Percentiles rank a stretch among this genome's conserved stretches.
Evolutionary conservation across 495 filamentous ascomycete species (phyloP).

Genomic region (Astrothelium macrocarpum): DNA sequence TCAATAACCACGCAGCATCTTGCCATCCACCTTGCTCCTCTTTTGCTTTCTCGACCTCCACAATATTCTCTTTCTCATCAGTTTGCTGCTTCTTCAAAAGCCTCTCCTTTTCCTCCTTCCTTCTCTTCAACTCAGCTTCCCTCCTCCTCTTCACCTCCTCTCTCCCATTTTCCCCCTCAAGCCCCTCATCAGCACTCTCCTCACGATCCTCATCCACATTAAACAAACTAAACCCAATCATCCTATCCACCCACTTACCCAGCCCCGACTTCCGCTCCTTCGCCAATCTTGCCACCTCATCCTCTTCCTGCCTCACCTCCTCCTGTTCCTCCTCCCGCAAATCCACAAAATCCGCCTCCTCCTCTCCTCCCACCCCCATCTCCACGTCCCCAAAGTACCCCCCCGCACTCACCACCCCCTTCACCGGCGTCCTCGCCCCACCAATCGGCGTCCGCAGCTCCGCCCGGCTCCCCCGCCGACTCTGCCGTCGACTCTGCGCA

Average conservation of each 20-base stretch:
- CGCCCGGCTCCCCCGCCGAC: constrained; percentile 23
- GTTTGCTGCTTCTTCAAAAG: constrained; percentile 9
- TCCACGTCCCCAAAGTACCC: constrained; percentile 13
- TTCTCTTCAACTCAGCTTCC: constrained; percentile 34
- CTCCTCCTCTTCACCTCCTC: constrained; percentile 23
- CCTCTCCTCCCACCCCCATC: background rate
- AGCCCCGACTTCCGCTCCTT: constrained; percentile 55
- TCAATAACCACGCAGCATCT: constrained; percentile 77
- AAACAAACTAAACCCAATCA: constrained; percentile 71
- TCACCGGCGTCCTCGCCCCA: constrained; percentile 21
- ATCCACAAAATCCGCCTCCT: constrained; percentile 50
- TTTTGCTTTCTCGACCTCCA: constrained; percentile 8
- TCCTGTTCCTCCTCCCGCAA: constrained; percentile 29
- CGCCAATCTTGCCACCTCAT: constrained; percentile 43
- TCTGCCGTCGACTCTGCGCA: constrained; percentile 23
- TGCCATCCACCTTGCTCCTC: constrained; percentile 56
- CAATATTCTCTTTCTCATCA: constrained; percentile 14
- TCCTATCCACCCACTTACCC: constrained; percentile 63
- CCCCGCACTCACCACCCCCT: background rate
- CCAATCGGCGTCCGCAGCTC: constrained; percentile 10
- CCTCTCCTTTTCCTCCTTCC: constrained; percentile 25
- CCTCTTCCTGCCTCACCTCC: constrained; percentile 20
- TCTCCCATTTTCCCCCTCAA: constrained; percentile 35
- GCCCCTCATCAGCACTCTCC: constrained; percentile 39
- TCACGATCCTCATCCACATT: constrained; percentile 57